These are phyloP conservation scores for Tuctoria greenei DNA, from an alignment of 176 grass and related monocot species.

Conservation along the genomic window DNA sequence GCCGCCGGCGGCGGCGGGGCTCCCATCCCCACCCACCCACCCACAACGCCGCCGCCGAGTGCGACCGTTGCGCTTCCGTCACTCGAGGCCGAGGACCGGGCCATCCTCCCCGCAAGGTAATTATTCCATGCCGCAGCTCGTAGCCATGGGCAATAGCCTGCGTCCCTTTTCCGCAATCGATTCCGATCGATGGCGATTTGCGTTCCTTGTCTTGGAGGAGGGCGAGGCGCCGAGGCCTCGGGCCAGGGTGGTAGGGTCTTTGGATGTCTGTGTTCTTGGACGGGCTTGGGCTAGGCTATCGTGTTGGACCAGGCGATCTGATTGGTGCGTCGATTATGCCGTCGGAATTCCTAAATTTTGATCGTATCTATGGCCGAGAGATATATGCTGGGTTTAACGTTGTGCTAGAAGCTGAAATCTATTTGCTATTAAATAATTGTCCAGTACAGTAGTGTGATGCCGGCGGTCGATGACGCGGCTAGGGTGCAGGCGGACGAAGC, in stretches of 20 bases:
- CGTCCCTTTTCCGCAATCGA: not conserved
- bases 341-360: not conserved
- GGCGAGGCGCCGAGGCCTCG: not conserved
- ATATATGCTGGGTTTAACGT: not conserved
- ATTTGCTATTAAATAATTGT: not conserved
- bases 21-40: not conserved
- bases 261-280: not conserved
- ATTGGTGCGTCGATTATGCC: not conserved
- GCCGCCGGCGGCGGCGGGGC: not conserved
- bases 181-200: not conserved
- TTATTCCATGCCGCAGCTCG: not conserved
- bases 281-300: not conserved
- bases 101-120: slow-evolving; percentile 1
- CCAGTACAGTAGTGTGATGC: too few species aligned
- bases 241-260: not conserved
- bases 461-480: too few species aligned
- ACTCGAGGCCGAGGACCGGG: not conserved
- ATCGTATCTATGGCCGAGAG: not conserved
- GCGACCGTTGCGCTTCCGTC: not conserved
- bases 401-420: not conserved
- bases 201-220: not conserved
- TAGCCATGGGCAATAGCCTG: not conserved
- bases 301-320: not conserved
- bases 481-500: too few species aligned
- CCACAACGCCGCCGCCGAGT: not conserved